Evolutionary conservation across 345 rosid genomes (phyloP), one percentile per base, ranked within the genome.

Genomic region (Microthlaspi erraticum): DNA sequence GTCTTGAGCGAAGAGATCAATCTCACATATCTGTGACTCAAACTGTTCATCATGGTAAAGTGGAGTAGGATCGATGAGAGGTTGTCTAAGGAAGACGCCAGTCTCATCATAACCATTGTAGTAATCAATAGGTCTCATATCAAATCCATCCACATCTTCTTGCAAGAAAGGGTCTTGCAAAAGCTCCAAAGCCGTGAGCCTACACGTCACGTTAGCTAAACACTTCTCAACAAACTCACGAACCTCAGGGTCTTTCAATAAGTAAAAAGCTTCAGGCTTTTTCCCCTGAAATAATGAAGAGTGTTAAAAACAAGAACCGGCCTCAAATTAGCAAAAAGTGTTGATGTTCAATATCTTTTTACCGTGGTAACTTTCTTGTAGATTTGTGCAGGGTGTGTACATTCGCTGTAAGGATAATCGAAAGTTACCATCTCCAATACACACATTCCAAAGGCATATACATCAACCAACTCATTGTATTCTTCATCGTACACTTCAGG

Each of bases 281-380:
- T 78, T 92, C 5, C 98, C 98, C 99, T 95, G 74, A 13, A 13
- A 13, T 31, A 16, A 62, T 71, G 43, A 23, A 71, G 36, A 60
- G 20, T 1, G 50, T 70, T 66, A 52, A 23, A 66, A 48, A 59
- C 69, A 70, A 59, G 38, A 65, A 31, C 37, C 66, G 18, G 59
- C 53, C 50, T 33, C 49, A 54, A 34, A 36, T 12, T 38, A 7
- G 17, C 12, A 9, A 26, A 38, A 23, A 39, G 7, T 17, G 36
- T 14, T 5, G 9, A n/a, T 13, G 4, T 49, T 9, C 12, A 62
- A 64, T 16, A 54, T 68, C 52, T 7, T 9, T 87, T 50, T 88
- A 94, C 99, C 62, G 98, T 82, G 39, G 87, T 82, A 51, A 95
- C 99, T 92, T 92, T 95, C 86, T 92, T 95, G 88, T 91, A 95